Conservation (phyloP, 1,284 basidiomycete species). For the Abortiporus biennis region DNA sequence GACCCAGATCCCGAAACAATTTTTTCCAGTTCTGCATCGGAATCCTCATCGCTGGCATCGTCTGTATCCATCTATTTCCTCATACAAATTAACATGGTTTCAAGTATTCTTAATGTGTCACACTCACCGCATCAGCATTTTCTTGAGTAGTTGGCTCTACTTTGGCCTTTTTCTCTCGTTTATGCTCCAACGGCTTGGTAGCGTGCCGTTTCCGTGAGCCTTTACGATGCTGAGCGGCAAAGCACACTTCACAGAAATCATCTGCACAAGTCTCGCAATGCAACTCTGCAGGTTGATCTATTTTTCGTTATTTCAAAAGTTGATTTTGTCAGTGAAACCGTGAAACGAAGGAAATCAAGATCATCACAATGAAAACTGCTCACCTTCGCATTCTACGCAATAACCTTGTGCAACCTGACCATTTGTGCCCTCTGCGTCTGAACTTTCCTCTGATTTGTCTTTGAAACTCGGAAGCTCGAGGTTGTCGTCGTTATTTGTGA, state of each 20-base stretch:
- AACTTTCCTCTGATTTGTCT: constrained; percentile 37
- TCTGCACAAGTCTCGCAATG: constrained; percentile 66
- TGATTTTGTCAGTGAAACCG: neutral
- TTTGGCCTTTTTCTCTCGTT: constrained; percentile 20
- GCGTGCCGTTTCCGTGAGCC: constrained; percentile 64
- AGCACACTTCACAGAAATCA: constrained; percentile 77
- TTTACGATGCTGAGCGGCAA: constrained; percentile 74
- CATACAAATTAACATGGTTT: neutral
- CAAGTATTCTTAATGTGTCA: too few relatives aligned
- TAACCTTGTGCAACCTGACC: constrained; percentile 52
- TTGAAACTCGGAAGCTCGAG: constrained; percentile 45
- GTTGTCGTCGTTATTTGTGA: constrained; percentile 51
- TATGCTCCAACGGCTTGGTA: constrained; percentile 38
- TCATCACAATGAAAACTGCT: constrained; percentile 13
- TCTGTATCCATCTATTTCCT: constrained; percentile 47
- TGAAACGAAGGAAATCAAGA: neutral
- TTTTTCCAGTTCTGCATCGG: constrained; percentile 36
- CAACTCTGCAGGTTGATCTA: constrained; percentile 77
- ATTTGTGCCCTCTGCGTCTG: constrained; percentile 57
- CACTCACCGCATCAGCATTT: constrained; percentile 22
- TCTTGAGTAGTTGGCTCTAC: constrained; percentile 11
- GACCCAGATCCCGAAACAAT: constrained; percentile 19
- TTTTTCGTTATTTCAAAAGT: neutral
- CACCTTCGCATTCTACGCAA: constrained; percentile 81
- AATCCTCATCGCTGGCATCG: constrained; percentile 41